Evolutionary conservation across 352 stramenopile genomes (phyloP).

Genomic region (Blastocystis hominis): DNA sequence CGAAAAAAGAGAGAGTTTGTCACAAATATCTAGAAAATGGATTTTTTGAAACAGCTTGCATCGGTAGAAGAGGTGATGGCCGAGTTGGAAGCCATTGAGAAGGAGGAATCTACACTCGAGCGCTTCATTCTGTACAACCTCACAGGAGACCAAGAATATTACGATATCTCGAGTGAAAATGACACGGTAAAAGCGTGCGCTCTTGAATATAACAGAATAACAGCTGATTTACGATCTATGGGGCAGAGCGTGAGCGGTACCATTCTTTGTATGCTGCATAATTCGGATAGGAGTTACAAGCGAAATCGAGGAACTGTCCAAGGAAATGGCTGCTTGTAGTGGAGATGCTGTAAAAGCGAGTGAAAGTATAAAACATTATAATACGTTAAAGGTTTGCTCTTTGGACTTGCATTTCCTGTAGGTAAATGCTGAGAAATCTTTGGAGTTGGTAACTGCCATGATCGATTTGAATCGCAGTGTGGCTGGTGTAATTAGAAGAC

Average conservation of each 20-base stretch:
- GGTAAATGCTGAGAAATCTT: constrained; percentile 26
- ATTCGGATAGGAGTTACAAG: neutral
- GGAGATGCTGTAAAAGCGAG: constrained; percentile 34
- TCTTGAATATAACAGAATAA: constrained; percentile 25
- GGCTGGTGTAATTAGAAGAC: neutral
- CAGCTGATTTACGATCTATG: neutral
- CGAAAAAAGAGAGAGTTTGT: neutral
- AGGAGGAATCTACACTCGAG: constrained; percentile 1
- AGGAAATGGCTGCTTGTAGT: constrained; percentile 31
- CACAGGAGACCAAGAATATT: constrained; percentile 19
- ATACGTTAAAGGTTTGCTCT: constrained; percentile 4
- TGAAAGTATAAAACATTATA: constrained; percentile 36
- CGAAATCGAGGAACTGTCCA: neutral
- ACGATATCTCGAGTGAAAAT: neutral
- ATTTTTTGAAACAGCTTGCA: neutral
- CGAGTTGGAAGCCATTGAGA: neutral
- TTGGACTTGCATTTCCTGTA: neutral
- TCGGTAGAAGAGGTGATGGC: neutral
- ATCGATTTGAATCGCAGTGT: constrained; percentile 49
- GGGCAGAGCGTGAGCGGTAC: neutral
- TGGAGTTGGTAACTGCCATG: constrained; percentile 48
- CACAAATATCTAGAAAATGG: neutral
- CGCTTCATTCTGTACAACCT: constrained; percentile 39
- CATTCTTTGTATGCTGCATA: neutral
- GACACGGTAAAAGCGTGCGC: neutral